Evolutionary conservation across 2,329 filamentous ascomycete genomes (phyloP), one percentile per base, ranked within the genome.

Genomic region (Trichoderma hamatum): DNA sequence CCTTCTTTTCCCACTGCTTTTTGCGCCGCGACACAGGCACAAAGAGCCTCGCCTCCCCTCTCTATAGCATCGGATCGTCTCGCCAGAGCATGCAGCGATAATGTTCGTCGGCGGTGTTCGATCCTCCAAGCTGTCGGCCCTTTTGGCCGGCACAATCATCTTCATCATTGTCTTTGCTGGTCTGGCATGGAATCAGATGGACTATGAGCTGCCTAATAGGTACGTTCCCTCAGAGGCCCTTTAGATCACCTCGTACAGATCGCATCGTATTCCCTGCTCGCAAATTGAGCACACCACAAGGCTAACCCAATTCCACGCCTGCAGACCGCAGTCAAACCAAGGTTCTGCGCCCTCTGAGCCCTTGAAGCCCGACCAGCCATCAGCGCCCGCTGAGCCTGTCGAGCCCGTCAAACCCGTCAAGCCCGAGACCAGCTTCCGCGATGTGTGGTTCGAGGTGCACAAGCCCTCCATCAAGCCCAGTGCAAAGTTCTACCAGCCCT

Each of bases 401-500:
- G 26, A 59, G 36, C 36, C 51, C 7, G 30, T 34, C 49, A 24
- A 54, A 5, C 61, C 61, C 5, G 43, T 32, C 46, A 49, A 55
- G 21, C 19, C 49, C 4, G 51, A 56, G 4, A n/a, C 60, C n/a
- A 59, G 21, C 51, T 71, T 80, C 21, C 77, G 76, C 49, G 67
- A 77, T 5, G 74, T 76, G 62, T 82, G 76, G 70, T 70, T 80
- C 54, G 71, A 80, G 59, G 72, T 81, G 24, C 75, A 76, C 70
- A 77, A 75, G 46, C 76, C 77, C 5, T 73, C 72, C 2, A 70
- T 78, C 69, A 69, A 72, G 56, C 76, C 78, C 43, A 70, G 75
- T 56, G 60, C 74, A 0, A 60, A 67, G 7, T 70, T 36, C 16
- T 81, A 80, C 72, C 67, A 72, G 14, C 75, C 75, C 0, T 78